A percentile compares a stretch with the other conserved stretches of the same genome.
Conservation (phyloP, 139 green algal species). For the Coelastrella sp. region DNA sequence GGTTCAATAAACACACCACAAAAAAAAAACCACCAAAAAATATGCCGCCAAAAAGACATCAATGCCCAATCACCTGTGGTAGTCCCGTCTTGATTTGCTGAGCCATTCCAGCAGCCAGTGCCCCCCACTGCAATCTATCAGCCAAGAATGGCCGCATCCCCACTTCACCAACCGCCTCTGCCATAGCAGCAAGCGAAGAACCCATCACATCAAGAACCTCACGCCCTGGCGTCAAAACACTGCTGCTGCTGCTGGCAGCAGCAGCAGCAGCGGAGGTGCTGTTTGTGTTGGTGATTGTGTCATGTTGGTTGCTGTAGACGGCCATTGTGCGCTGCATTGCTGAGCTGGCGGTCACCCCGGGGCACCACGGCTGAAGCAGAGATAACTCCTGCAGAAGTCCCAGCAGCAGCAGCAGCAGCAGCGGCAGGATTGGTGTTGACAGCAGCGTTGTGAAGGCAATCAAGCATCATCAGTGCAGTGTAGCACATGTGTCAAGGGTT, state of each 20-base stretch:
- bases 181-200: not conserved
- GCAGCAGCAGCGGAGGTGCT: too few species aligned
- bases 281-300: not conserved
- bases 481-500: too few species aligned
- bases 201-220: slow-evolving; percentile 38
- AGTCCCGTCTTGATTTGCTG: not conserved
- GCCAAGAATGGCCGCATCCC: slow-evolving; percentile 25
- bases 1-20: too few species aligned
- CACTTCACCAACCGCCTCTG: not conserved
- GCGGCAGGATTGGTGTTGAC: too few species aligned
- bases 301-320: slow-evolving; percentile 23
- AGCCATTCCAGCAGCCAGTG: not conserved
- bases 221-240: not conserved
- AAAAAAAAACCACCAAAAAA: too few species aligned
- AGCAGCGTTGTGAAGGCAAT: too few species aligned
- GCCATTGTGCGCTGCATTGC: slow-evolving; percentile 46
- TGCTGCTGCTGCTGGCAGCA: slow-evolving; percentile 10
- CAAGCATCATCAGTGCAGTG: too few species aligned
- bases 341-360: not conserved
- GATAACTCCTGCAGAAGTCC: slow-evolving; percentile 10
- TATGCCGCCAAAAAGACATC: too few species aligned
- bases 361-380: slow-evolving; percentile 39
- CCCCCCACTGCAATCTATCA: slow-evolving; percentile 14
- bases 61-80: not conserved
- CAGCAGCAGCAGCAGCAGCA: not conserved